A percentile compares a stretch with the other conserved stretches of the same genome.
phyloP scores from a whole-genome alignment of 306 rosid species.

The Vigna reflexopilosa region DNA sequence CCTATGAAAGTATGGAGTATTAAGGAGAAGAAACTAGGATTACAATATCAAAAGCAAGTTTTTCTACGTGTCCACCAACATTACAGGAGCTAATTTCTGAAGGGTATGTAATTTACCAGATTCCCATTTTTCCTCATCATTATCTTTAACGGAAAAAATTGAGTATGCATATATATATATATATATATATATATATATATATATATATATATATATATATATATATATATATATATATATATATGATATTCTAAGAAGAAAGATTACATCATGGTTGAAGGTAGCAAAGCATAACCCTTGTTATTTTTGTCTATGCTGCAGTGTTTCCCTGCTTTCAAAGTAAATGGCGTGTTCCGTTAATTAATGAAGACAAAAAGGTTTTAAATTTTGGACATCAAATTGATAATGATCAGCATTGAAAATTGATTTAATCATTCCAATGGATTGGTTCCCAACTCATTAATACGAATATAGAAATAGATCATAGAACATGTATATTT shows the following conservation, averaged over 20 bases:
- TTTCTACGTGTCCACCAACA: neutral
- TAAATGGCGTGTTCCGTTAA: neutral
- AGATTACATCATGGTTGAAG: neutral
- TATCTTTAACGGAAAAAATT: neutral
- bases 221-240: too few species aligned
- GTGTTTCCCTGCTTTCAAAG: neutral
- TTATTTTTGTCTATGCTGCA: neutral
- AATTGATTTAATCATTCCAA: conserved; percentile 6
- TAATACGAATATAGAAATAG: neutral
- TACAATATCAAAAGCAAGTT: neutral
- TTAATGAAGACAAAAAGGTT: conserved; percentile 6
- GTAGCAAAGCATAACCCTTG: neutral
- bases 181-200: too few species aligned
- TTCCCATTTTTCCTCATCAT: neutral
- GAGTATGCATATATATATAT: neutral
- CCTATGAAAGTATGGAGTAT: neutral
- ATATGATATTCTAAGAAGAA: conserved; percentile 12
- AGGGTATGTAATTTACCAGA: neutral
- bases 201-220: too few species aligned
- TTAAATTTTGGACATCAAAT: neutral
- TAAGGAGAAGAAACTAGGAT: conserved; percentile 1
- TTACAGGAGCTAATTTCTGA: neutral
- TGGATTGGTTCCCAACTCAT: conserved; percentile 5
- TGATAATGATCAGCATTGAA: neutral
- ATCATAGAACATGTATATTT: conserved; percentile 8